phyloP scores from a whole-genome alignment of 2,329 filamentous ascomycete species.

The Calonectria fujianensis region DNA sequence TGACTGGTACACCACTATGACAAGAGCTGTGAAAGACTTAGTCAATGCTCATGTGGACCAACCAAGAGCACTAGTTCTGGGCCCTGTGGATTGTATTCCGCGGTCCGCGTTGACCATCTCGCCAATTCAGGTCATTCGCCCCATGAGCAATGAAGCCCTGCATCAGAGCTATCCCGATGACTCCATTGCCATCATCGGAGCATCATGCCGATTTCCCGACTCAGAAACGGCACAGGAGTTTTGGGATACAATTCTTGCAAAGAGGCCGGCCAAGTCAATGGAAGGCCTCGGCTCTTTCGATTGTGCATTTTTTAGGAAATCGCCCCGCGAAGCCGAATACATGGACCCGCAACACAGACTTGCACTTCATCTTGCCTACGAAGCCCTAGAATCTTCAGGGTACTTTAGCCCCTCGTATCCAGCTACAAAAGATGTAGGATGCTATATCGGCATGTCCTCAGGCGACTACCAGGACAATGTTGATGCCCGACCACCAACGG shows the following conservation, averaged over 20 bases:
- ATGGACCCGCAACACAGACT: conserved; percentile 20
- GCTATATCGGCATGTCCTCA: conserved; percentile 16
- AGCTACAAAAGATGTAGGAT: not conserved
- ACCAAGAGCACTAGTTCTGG: not conserved
- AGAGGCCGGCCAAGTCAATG: not conserved
- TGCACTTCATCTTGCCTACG: conserved; percentile 18
- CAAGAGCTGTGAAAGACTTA: not conserved
- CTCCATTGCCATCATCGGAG: conserved; percentile 7
- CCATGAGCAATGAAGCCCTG: conserved; percentile 2
- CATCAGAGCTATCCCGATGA: conserved; percentile 7
- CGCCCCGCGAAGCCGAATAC: conserved; percentile 18
- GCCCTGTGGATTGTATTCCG: conserved; percentile 11
- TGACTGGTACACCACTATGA: conserved; percentile 14
- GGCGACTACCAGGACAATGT: conserved; percentile 13
- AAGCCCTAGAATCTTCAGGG: not conserved
- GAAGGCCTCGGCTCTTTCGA: conserved; percentile 5
- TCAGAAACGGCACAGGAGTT: not conserved
- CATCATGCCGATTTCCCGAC: conserved; percentile 1
- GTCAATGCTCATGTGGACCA: not conserved
- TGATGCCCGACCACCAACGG: conserved; percentile 7
- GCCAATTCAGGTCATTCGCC: not conserved
- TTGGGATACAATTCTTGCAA: conserved; percentile 12
- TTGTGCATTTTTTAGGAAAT: conserved; percentile 12
- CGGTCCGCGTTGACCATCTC: not conserved
- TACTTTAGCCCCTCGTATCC: conserved; percentile 9